A percentile compares a stretch with the other conserved stretches of the same genome.
These are phyloP conservation scores for Karstenula rhodostoma DNA, from an alignment of 2,329 filamentous ascomycete species.

Conservation along the genomic window DNA sequence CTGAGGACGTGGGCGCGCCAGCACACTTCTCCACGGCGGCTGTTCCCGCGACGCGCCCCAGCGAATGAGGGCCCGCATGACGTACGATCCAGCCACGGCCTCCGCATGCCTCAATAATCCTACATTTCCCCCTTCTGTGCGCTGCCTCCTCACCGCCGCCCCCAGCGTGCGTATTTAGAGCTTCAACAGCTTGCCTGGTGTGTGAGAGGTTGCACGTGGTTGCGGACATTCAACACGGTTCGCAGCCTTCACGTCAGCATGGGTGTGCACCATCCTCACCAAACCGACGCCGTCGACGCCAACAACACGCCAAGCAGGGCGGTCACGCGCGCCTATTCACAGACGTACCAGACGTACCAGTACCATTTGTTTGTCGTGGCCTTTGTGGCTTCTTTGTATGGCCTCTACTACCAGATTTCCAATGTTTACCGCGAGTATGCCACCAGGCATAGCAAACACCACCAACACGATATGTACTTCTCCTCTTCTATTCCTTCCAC, in stretches of 20 bases:
- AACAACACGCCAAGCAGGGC: neutral
- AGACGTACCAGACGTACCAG: neutral
- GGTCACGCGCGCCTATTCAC: slow-evolving; percentile 6
- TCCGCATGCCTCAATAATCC: slow-evolving; percentile 9
- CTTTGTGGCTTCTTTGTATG: slow-evolving; percentile 7
- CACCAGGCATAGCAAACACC: slow-evolving; percentile 4
- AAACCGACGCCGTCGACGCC: neutral
- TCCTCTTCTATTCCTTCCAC: neutral
- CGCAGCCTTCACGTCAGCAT: slow-evolving; percentile 1
- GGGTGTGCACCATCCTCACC: neutral
- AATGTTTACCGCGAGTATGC: slow-evolving; percentile 7
- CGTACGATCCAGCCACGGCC: neutral
- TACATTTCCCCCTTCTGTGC: neutral
- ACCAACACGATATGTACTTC: slow-evolving; percentile 8
- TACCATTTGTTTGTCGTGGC: slow-evolving; percentile 6
- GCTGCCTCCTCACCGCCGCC: slow-evolving; percentile 4
- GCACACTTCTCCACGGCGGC: neutral
- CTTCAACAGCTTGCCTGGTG: slow-evolving; percentile 11
- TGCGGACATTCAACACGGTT: slow-evolving; percentile 6
- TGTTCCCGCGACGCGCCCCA: slow-evolving; percentile 5
- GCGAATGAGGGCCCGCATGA: slow-evolving; percentile 5
- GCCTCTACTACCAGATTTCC: slow-evolving; percentile 3
- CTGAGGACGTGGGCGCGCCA: neutral
- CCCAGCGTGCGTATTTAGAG: neutral
- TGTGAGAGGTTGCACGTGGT: neutral